Percentiles rank a stretch among this genome's conserved stretches.
Evolutionary conservation across 495 filamentous ascomycete species (phyloP).

Genomic region (Penicillium mononematosum): DNA sequence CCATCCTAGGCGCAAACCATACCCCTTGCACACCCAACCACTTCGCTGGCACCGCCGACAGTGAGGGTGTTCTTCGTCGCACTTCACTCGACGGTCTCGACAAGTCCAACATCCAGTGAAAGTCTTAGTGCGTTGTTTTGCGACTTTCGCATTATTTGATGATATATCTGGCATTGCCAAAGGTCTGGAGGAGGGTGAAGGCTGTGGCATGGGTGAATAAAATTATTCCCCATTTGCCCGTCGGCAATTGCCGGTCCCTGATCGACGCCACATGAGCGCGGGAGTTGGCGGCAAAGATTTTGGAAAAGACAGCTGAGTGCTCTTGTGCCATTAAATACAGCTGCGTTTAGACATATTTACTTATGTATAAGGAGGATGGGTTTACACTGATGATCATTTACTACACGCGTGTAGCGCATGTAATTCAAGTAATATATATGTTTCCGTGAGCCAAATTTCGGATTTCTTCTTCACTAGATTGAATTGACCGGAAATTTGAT

Average conservation of each 20-base stretch:
- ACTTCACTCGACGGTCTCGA: constrained; percentile 44
- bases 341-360: background rate
- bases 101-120: constrained; percentile 34
- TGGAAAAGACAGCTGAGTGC: background rate
- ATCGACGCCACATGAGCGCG: constrained; percentile 5
- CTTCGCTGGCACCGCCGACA: constrained; percentile 40
- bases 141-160: constrained; percentile 12
- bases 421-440: background rate
- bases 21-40: constrained; percentile 45
- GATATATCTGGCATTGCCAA: constrained; percentile 24
- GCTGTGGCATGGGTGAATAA: constrained; percentile 2
- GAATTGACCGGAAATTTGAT: background rate
- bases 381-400: background rate
- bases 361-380: no score
- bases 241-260: constrained; percentile 20
- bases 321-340: background rate
- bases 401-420: background rate
- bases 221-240: constrained; percentile 15
- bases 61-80: constrained; percentile 41
- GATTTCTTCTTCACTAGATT: background rate
- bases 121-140: constrained; percentile 28
- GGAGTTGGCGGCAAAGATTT: background rate
- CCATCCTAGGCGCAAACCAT: constrained; percentile 32
- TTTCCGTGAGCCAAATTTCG: background rate
- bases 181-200: constrained; percentile 9